These are phyloP conservation scores for Solanum piurae DNA, from an alignment of 257 asterid species.

Conservation along the genomic window DNA sequence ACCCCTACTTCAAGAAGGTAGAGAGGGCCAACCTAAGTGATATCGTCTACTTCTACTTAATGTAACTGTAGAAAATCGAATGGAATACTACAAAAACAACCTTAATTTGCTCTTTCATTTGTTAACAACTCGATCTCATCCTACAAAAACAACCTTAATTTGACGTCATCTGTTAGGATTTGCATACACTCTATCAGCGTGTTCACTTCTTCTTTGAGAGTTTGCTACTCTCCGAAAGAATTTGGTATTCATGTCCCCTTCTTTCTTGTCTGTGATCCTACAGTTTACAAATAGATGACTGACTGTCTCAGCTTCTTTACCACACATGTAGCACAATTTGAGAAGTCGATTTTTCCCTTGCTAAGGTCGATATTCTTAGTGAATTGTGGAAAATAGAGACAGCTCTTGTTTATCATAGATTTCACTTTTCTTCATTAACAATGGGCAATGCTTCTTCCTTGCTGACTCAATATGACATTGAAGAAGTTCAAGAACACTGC, in stretches of 20 bases:
- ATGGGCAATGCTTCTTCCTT: slow-evolving; percentile 79
- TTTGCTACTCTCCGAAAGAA: too few species aligned
- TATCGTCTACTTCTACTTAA: too few species aligned
- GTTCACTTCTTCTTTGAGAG: too few species aligned
- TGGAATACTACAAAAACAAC: too few species aligned
- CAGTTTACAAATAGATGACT: not conserved
- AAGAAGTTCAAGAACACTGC: slow-evolving; percentile 83
- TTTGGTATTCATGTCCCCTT: too few species aligned
- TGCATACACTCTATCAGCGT: too few species aligned
- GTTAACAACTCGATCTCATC: not conserved
- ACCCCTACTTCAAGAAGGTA: too few species aligned
- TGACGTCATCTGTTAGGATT: too few species aligned
- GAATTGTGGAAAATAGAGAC: not conserved
- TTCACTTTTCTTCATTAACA: not conserved
- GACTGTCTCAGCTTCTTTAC: not conserved
- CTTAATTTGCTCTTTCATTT: too few species aligned
- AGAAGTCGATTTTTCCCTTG: not conserved
- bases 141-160: too few species aligned
- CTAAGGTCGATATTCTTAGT: not conserved
- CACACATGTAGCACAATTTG: not conserved
- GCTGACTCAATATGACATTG: slow-evolving; percentile 88
- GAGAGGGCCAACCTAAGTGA: too few species aligned
- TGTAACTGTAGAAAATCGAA: too few species aligned
- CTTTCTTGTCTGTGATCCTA: not conserved
- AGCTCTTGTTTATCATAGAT: not conserved